Conservation (phyloP, 1,139 yeast genomes). For the Candida glucosophila region DNA sequence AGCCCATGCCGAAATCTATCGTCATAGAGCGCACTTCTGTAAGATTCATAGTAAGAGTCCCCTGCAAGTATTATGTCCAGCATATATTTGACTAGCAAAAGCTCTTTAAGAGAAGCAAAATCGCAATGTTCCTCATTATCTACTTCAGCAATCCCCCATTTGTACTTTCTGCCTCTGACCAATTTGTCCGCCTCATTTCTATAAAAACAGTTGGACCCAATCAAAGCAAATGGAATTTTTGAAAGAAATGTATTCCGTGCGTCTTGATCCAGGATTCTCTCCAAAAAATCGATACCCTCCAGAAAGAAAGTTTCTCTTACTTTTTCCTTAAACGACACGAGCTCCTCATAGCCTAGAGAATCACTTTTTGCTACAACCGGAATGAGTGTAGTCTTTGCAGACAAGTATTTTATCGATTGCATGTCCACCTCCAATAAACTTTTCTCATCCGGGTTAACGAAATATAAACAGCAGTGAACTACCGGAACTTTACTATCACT, state of each 20-base stretch:
- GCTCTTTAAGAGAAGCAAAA: constrained; percentile 41
- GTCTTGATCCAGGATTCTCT: constrained; percentile 37
- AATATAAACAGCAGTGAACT: constrained; percentile 72
- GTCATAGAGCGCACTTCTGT: constrained; percentile 35
- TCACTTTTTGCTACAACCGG: constrained; percentile 78
- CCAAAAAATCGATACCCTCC: constrained; percentile 51
- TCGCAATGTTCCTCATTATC: constrained; percentile 64
- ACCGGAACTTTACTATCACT: constrained; percentile 41
- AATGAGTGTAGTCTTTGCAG: constrained; percentile 58
- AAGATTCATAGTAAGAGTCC: constrained; percentile 47
- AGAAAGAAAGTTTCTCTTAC: constrained; percentile 35
- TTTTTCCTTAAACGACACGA: constrained; percentile 31
- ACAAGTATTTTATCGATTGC: constrained; percentile 57
- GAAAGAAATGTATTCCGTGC: constrained; percentile 19
- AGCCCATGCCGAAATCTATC: constrained; percentile 12
- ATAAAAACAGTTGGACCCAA: constrained; percentile 38
- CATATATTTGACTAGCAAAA: constrained; percentile 46
- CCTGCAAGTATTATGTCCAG: constrained; percentile 53
- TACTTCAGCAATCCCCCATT: constrained; percentile 70
- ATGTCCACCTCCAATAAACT: constrained; percentile 55
- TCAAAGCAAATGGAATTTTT: constrained; percentile 51
- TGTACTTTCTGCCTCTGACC: constrained; percentile 58
- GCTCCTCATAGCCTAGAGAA: constrained; percentile 40
- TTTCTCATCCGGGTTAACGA: constrained; percentile 49
- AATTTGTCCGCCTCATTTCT: constrained; percentile 22